Conservation (phyloP, 2,329 filamentous ascomycete species). For the Grosmannia serpens region DNA sequence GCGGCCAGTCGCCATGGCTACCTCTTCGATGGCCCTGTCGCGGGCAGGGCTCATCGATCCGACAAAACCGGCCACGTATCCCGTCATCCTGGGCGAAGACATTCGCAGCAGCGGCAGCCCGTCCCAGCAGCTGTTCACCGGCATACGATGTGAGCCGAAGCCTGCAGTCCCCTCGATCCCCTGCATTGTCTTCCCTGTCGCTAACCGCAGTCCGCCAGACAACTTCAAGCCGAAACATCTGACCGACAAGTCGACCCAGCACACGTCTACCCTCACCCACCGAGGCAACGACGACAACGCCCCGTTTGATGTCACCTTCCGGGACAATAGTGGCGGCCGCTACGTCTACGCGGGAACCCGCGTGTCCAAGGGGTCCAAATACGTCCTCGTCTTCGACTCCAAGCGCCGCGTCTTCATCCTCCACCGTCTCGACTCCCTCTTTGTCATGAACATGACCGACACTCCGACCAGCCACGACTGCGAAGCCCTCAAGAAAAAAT, state of each 20-base stretch:
- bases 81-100: conserved; percentile 51
- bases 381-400: conserved; percentile 66
- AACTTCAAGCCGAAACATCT: conserved; percentile 48
- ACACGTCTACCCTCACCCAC: conserved; percentile 13
- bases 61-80: conserved; percentile 48
- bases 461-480: conserved; percentile 54
- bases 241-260: conserved; percentile 35
- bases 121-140: conserved; percentile 47
- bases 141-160: conserved; percentile 42
- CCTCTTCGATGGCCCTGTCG: conserved; percentile 11
- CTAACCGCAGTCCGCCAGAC: conserved; percentile 26
- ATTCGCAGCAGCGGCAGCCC: conserved; percentile 37
- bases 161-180: background rate
- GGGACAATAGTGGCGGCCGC: conserved; percentile 38
- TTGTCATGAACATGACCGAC: conserved; percentile 75
- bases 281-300: conserved; percentile 30
- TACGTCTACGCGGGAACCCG: conserved; percentile 52
- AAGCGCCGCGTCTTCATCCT: conserved; percentile 66
- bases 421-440: conserved; percentile 68
- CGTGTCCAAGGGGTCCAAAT: conserved; percentile 43
- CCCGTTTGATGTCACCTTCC: conserved; percentile 45
- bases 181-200: background rate
- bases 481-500: conserved; percentile 52
- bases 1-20: conserved; percentile 8
- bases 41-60: conserved; percentile 38